Base-by-base conservation (phyloP, 1,284 basidiomycete species). In the Boletellus deceptivus region DNA sequence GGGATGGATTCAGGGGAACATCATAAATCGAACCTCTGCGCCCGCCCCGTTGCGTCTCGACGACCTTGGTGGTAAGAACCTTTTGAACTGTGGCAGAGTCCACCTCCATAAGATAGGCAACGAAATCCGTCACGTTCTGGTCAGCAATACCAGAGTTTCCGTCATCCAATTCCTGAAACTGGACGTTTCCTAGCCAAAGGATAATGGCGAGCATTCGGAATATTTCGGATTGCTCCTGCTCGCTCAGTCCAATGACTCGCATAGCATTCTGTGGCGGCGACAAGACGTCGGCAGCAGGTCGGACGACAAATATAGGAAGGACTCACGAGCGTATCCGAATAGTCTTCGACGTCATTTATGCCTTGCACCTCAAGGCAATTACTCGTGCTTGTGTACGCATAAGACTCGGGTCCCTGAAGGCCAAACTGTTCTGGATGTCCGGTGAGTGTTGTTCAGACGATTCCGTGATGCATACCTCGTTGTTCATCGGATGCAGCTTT, bases 111-210 rank as follows among this genome's bases (percentile, higher is more conserved):
- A 99, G 78, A 68, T 99, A 98, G 1, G 84, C 94, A 38, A 98
- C 83, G 65, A 99, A 99, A 64, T 98, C 95, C 0, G 91, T 88
- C n/a, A 98, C 92, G 44, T 86, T 86, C 11, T 88, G 77, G 67
- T 99, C 97, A 3, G 83, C 70, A 43, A 98, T 82, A 34, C 72
- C 66, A 0, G 94, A 85, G 67, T 98, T 96, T 25, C 95, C 95
- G 57, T 96, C 90, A 58, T 94, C 91, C 65, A 83, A 83, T 70
- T 98, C 94, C 25, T 73, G 74, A 68, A 93, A 99, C 58, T 93
- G 89, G 25, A 95, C 86, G 61, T 99, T 99, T 46, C 97, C 97
- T 7, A 99, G 79, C 97, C 97, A 99, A 11, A 99, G 82, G 58
- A 98, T 82, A 48, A 87, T 80, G 4, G 96, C 93, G 34, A 99